Percentiles rank a stretch among this genome's conserved stretches.
These are phyloP conservation scores for Angomonas desouzai DNA, from an alignment of 208 protist genomes.

Conservation along the genomic window DNA sequence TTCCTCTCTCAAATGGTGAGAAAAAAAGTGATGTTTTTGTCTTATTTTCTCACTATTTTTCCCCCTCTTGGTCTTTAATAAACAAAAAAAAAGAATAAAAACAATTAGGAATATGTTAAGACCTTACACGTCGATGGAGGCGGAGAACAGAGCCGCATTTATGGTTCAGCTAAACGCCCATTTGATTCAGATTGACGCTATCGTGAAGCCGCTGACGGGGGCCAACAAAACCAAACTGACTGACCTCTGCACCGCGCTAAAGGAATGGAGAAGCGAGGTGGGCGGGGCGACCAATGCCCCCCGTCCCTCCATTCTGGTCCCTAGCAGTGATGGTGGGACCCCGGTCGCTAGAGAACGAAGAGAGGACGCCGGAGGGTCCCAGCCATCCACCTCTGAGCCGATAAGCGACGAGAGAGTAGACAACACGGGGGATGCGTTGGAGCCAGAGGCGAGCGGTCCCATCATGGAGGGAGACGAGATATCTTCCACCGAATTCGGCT, in stretches of 20 bases:
- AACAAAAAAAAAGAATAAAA: neutral
- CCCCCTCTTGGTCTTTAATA: too few relatives aligned
- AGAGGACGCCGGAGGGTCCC: neutral
- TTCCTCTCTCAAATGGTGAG: slow-evolving; percentile 9
- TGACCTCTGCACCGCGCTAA: slow-evolving; percentile 36
- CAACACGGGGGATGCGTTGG: neutral
- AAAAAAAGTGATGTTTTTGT: neutral
- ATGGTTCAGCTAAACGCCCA: slow-evolving; percentile 70
- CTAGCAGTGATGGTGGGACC: slow-evolving; percentile 9
- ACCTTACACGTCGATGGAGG: slow-evolving; percentile 21
- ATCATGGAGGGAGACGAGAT: slow-evolving; percentile 4
- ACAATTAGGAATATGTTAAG: neutral
- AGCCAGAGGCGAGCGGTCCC: neutral
- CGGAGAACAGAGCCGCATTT: slow-evolving; percentile 75
- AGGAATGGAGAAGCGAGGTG: slow-evolving; percentile 57
- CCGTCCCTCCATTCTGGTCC: neutral
- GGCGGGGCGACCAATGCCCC: slow-evolving; percentile 8
- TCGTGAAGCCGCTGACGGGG: slow-evolving; percentile 35
- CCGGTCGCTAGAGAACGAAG: neutral
- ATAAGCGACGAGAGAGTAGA: neutral
- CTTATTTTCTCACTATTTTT: slow-evolving; percentile 19
- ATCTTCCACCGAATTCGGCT: slow-evolving; percentile 23
- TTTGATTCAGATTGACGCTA: slow-evolving; percentile 50
- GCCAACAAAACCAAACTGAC: slow-evolving; percentile 46
- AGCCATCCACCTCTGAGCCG: neutral